Evolutionary conservation across 495 filamentous ascomycete genomes (phyloP).

Genomic region (Aspergillus mulundensis): DNA sequence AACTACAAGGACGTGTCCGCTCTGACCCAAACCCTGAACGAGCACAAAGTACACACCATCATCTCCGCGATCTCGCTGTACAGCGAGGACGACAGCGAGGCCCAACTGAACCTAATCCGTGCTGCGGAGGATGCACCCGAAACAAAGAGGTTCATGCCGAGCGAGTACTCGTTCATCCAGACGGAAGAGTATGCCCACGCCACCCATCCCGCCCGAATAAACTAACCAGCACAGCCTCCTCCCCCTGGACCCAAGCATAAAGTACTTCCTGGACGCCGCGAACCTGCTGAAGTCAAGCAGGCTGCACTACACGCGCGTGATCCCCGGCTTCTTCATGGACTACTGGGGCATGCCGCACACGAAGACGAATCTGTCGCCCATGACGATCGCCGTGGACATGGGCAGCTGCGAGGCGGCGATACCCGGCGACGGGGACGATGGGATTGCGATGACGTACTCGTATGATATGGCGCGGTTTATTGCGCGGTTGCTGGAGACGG

Average conservation of each 20-base stretch:
- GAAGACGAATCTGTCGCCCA: conserved; percentile 36
- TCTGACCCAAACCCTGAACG: conserved; percentile 38
- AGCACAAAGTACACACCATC: conserved; percentile 46
- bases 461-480: conserved; percentile 50
- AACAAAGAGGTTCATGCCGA: conserved; percentile 47
- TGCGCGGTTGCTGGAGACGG: conserved; percentile 39
- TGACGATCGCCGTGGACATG: conserved; percentile 45
- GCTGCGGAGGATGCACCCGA: conserved; percentile 42
- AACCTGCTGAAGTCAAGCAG: conserved; percentile 22
- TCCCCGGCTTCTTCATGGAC: conserved; percentile 53
- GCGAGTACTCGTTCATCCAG: conserved; percentile 44
- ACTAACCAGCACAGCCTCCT: conserved; percentile 21
- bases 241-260: conserved; percentile 32
- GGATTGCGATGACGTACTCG: conserved; percentile 49
- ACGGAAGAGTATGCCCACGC: conserved; percentile 26
- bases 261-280: conserved; percentile 33
- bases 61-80: conserved; percentile 46
- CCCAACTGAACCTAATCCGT: conserved; percentile 45
- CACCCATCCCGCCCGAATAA: not conserved
- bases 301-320: conserved; percentile 47
- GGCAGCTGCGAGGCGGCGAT: conserved; percentile 44
- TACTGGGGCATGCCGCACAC: conserved; percentile 49
- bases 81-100: conserved; percentile 27
- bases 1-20: conserved; percentile 40
- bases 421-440: conserved; percentile 47